Evolutionary conservation across 2,329 filamentous ascomycete species (phyloP), one percentile per base, ranked within the genome.

Genomic region (Lithohypha guttulata): DNA sequence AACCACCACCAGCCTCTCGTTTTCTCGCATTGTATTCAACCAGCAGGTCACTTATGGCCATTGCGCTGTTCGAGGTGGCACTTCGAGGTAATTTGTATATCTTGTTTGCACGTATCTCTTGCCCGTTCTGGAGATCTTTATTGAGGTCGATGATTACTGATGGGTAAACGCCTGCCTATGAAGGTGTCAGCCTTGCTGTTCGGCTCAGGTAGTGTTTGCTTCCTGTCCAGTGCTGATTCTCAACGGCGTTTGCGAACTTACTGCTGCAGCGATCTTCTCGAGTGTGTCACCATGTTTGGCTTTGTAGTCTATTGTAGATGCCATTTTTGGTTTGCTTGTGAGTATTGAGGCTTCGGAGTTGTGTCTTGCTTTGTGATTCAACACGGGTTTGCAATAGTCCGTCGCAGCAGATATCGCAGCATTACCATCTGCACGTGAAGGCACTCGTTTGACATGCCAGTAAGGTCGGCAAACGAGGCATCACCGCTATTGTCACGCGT

Each of bases 271-370:
- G 13, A 39, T 15, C 18, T 23, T 31, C 10, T 31, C 18, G 35
- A 39, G 15, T 22, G 35, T 39, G 35, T 39, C 35, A n/a, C 35
- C 35, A 27, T 17, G 7, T 14, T 21, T 29, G 4, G 35, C 35
- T 6, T 23, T 22, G 19, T 39, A 39, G 25, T 6, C 15, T 6
- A 19, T 31, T 7, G 35, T 39, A 11, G 25, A n/a, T 39, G 35
- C n/a, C n/a, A n/a, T n/a, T n/a, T n/a, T n/a, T n/a, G n/a, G n/a
- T n/a, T n/a, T n/a, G n/a, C n/a, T n/a, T n/a, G n/a, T n/a, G n/a
- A n/a, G n/a, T n/a, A 11, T n/a, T 29, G 26, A 29, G n/a, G n/a
- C n/a, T n/a, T 25, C n/a, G 23, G 23, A 25, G n/a, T 7, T 25
- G 23, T 7, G 7, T 25, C 23, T 25, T 25, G n/a, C n/a, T n/a